phyloP scores from a whole-genome alignment of 108 stramenopile genomes.

The Nitzschia sp. region DNA sequence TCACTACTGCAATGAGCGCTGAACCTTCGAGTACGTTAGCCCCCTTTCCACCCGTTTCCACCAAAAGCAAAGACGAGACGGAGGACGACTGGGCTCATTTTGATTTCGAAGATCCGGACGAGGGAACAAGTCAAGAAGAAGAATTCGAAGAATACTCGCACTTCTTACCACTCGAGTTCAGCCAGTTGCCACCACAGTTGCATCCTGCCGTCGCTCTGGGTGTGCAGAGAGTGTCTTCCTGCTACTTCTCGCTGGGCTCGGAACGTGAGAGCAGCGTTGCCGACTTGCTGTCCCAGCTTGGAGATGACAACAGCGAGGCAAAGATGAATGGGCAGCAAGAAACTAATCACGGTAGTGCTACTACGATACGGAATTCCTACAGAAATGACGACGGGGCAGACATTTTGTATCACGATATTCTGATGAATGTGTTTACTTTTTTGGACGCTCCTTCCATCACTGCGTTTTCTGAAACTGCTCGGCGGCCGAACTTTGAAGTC shows the following conservation, averaged over 20 bases:
- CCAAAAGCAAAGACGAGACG: neutral
- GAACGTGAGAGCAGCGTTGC: conserved; percentile 27
- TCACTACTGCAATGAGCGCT: neutral
- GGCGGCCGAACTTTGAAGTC: conserved; percentile 67
- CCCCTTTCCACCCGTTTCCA: neutral
- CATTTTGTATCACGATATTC: conserved; percentile 71
- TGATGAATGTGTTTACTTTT: conserved; percentile 70
- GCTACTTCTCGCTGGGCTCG: conserved; percentile 55
- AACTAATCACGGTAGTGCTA: neutral
- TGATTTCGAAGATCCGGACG: conserved; percentile 21
- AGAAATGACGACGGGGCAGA: conserved; percentile 16
- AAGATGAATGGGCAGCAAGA: neutral
- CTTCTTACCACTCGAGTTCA: neutral
- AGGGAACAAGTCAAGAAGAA: neutral
- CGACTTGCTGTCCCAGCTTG: conserved; percentile 34
- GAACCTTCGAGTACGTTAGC: neutral
- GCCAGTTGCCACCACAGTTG: conserved; percentile 30
- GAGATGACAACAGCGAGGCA: neutral
- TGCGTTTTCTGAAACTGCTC: conserved; percentile 70
- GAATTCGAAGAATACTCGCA: neutral
- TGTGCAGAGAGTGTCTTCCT: conserved; percentile 58
- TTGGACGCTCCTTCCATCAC: conserved; percentile 58
- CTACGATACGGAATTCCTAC: neutral
- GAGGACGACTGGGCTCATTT: conserved; percentile 22
- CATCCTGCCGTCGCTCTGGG: conserved; percentile 59